Base-by-base conservation (phyloP, 345 rosid genomes). In the Hibiscus syriacus region DNA sequence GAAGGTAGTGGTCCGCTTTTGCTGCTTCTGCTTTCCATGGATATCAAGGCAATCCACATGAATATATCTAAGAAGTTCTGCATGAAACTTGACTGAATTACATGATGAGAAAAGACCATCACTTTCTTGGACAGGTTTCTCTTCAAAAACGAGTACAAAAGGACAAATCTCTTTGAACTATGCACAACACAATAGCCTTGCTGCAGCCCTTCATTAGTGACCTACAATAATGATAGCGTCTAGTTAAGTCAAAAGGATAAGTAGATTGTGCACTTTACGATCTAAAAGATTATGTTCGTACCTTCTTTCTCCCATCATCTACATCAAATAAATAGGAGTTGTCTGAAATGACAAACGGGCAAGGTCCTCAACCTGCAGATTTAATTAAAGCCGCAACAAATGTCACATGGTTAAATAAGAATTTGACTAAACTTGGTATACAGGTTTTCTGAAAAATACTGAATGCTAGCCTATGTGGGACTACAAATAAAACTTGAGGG, bases 91-190 rank as follows among this genome's bases (percentile, higher is more conserved):
- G 72, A 91, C 97, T 0, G 99, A 94, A 74, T 90, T 86, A 79
- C 99, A 92, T 17, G 99, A 91, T 2, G 99, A 95, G 80, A 95
- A 92, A 95, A 95, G 65, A 95, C 98, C 98, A 95, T 90, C 72
- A 92, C 88, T 80, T 95, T 95, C 83, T 95, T 95, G 19, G 85
- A 86, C 54, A 76, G 77, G 63, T 90, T 89, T 82, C 96, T 88
- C 83, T 87, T 95, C 84, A 95, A 69, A 75, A 95, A 95, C 14
- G 99, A 88, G 70, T 89, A 88, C 8, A 95, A 79, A 72, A 95
- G 93, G 50, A 89, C 5, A 78, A 95, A 89, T 83, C 98, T 85
- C 73, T 88, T 85, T 19, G 90, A 84, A 77, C 89, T 83, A 1
- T 90, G 92, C 68, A 88, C 83, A 38, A 95, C 92, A 82, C 98